A percentile compares a stretch with the other conserved stretches of the same genome.
These are phyloP conservation scores for Quambalaria eucalypti DNA, from an alignment of 1,284 basidiomycete species.

Conservation along the genomic window DNA sequence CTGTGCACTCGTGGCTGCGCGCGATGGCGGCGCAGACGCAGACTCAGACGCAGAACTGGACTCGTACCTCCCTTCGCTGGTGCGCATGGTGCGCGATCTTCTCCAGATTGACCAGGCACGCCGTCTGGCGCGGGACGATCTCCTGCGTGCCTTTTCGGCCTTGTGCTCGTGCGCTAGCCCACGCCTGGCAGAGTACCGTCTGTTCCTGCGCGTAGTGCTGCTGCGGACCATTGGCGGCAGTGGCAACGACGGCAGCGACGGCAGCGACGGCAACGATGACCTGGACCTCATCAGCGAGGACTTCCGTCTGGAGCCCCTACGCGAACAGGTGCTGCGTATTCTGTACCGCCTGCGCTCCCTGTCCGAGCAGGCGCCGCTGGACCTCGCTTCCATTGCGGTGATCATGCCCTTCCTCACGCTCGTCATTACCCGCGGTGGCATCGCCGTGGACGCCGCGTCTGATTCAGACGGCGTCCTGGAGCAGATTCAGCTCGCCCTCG, in stretches of 20 bases:
- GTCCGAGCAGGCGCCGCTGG: conserved; percentile 72
- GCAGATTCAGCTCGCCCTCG: conserved; percentile 74
- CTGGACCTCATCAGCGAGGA: conserved; percentile 30
- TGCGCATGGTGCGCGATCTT: neutral
- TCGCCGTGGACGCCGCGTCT: conserved; percentile 53
- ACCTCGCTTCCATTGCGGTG: conserved; percentile 75
- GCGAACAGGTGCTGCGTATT: conserved; percentile 69
- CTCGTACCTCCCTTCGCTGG: conserved; percentile 20
- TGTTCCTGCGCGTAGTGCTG: conserved; percentile 25
- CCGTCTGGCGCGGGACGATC: conserved; percentile 16
- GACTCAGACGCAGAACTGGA: conserved; percentile 17
- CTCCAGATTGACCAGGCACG: conserved; percentile 20
- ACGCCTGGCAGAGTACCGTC: conserved; percentile 23
- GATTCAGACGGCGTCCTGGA: conserved; percentile 70
- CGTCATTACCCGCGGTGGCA: conserved; percentile 63
- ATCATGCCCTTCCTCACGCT: conserved; percentile 66
- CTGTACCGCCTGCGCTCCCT: conserved; percentile 76
- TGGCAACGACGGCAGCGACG: no score
- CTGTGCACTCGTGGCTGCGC: conserved; percentile 20
- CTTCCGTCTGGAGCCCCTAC: conserved; percentile 27
- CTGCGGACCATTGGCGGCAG: conserved; percentile 33
- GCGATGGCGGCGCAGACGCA: conserved; percentile 21
- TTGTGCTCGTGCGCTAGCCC: conserved; percentile 27
- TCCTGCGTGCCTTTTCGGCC: conserved; percentile 21
- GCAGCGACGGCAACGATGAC: no score